These are phyloP conservation scores for Sequoiadendron giganteum DNA, from an alignment of 75 land plant genomes.

Conservation along the genomic window DNA sequence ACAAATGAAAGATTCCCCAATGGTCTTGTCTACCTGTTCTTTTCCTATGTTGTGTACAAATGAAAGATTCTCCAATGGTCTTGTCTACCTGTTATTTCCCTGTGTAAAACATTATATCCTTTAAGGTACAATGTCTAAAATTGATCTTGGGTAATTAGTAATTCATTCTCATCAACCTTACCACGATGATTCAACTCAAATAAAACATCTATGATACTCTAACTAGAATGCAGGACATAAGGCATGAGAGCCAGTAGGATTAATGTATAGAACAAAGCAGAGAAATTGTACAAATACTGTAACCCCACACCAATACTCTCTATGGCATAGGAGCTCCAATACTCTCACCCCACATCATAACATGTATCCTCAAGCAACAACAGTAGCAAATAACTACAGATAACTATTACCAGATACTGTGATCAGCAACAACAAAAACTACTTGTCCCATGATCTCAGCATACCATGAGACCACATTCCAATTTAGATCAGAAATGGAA, in stretches of 20 bases:
- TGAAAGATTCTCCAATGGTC: too few species aligned
- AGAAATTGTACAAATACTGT: conserved; percentile 41
- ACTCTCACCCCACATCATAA: conserved; percentile 85
- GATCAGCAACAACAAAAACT: too few species aligned
- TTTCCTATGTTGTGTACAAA: too few species aligned
- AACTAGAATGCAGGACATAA: neutral
- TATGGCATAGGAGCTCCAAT: conserved; percentile 87
- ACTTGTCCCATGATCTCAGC: too few species aligned
- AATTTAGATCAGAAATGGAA: too few species aligned
- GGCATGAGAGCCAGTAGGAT: neutral
- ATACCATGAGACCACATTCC: too few species aligned
- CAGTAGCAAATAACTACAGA: too few species aligned
- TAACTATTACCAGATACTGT: too few species aligned
- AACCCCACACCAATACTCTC: too few species aligned
- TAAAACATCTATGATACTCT: neutral
- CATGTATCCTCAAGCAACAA: conserved; percentile 79
- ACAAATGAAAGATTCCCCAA: conserved; percentile 84
- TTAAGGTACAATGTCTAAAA: too few species aligned
- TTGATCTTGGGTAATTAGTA: too few species aligned
- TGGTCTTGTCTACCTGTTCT: conserved; percentile 76
- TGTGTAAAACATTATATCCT: conserved; percentile 21
- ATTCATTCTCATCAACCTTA: neutral
- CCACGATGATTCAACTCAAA: neutral
- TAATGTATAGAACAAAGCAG: neutral
- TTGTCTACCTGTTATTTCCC: too few species aligned